Evolutionary conservation across 768 basidiomycete genomes (phyloP).

Genomic region (Serendipita sp.): DNA sequence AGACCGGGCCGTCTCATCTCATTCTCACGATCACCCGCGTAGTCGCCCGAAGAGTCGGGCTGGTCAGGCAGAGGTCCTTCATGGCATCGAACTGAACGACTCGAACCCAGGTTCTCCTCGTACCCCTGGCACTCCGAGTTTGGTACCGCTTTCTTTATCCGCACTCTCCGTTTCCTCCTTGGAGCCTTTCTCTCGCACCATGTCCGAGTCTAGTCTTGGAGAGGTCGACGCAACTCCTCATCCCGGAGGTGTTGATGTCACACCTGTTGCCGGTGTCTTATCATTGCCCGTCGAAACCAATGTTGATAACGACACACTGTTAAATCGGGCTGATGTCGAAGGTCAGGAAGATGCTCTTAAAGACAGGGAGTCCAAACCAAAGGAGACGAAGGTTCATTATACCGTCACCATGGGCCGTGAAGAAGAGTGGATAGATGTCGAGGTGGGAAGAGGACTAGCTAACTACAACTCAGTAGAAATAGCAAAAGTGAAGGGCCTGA

Average conservation of each 20-base stretch:
- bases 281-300: neutral
- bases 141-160: neutral
- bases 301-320: too few relatives aligned
- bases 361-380: neutral
- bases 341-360: neutral
- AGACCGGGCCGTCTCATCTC: neutral
- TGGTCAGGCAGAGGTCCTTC: neutral
- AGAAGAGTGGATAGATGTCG: conserved; percentile 56
- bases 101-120: neutral
- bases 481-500: conserved; percentile 67
- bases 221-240: neutral
- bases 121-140: conserved; percentile 1
- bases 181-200: conserved; percentile 6
- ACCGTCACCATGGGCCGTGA: conserved; percentile 17
- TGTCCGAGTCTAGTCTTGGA: neutral
- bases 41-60: neutral
- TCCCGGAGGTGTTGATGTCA: neutral
- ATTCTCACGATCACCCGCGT: neutral
- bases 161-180: neutral
- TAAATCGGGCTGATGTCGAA: too few relatives aligned
- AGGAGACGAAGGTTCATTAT: neutral
- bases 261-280: neutral
- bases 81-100: neutral
- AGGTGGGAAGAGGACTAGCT: conserved; percentile 86
- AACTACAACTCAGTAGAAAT: conserved; percentile 96